Base-by-base conservation (phyloP, 257 asterid species). In the Datura wrightii region DNA sequence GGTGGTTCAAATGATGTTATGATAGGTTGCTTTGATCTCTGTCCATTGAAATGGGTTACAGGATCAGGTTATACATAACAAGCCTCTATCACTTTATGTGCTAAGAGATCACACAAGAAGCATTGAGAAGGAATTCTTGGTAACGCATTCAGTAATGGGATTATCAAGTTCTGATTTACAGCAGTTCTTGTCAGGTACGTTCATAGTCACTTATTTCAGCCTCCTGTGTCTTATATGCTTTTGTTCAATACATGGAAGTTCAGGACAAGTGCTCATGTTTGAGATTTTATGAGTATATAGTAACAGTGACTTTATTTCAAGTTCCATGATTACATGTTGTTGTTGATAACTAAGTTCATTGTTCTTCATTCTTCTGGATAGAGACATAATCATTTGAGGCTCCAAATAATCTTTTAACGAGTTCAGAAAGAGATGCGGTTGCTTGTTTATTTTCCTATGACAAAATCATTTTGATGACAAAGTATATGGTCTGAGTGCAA, bases 51-150 rank as follows among this genome's bases (percentile, higher is more conserved):
- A 67, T 84, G 66, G 86, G 59, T 53, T 53, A 16, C 90, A 85
- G 87, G 86, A 86, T 53, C 90, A 88, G 84, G 90, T 88, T 80
- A 48, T 48, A 4, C 90, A 88, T 76, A 86, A 86, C 70, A 88
- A 56, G 76, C 80, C 86, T 59, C 74, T 88, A 63, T 88, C 89
- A 36, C 63, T 53, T 36, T 46, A 54, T 72, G 89, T 84, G 37
- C 82, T 88, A 52, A 39, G 82, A 84, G 85, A 70, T 9, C 89
- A 86, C 67, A 46, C 54, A 56, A 86, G 76, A 78, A 84, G 66
- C 80, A 76, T 88, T 52, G 89, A 86, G 55, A 83, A 58, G 67
- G 87, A 76, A 76, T 86, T 86, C 58, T 65, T 72, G 19, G 48
- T 4, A 39, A 79, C 5, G 13, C 41, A 53, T 46, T 34, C 63